phyloP scores from a whole-genome alignment of 495 filamentous ascomycete genomes.

The Talaromyces liani region DNA sequence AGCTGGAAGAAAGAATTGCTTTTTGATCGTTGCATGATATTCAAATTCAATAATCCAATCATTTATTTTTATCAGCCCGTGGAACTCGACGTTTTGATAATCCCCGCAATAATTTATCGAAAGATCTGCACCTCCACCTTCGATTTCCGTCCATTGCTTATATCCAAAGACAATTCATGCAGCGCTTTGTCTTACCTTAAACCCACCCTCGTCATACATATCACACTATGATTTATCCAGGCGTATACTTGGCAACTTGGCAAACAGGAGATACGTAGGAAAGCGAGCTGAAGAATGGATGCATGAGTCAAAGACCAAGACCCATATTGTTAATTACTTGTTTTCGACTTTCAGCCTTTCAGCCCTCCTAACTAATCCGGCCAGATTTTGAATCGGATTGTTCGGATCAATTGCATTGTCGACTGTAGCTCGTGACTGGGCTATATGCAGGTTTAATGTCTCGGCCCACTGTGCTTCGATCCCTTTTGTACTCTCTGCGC shows the following conservation, averaged over 20 bases:
- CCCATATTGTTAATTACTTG: background rate
- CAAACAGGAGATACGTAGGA: background rate
- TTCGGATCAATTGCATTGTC: background rate
- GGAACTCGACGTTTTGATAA: background rate
- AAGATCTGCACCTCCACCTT: background rate
- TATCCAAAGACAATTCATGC: background rate
- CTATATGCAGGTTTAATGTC: background rate
- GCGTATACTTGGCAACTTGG: background rate
- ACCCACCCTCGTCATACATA: conserved; percentile 1
- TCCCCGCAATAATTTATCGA: background rate
- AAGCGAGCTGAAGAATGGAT: background rate
- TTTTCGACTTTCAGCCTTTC: background rate
- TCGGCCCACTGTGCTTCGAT: background rate
- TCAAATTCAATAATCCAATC: background rate
- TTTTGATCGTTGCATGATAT: background rate
- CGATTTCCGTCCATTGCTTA: background rate
- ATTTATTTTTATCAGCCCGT: background rate
- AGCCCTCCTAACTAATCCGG: background rate
- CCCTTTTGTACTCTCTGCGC: background rate
- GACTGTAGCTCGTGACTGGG: background rate
- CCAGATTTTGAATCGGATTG: background rate
- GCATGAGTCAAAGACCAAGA: background rate
- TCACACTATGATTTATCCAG: background rate
- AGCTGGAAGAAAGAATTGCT: background rate
- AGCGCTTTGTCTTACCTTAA: background rate